Base-by-base conservation (phyloP, 352 stramenopile genomes). In the Phytophthora podocarpi region DNA sequence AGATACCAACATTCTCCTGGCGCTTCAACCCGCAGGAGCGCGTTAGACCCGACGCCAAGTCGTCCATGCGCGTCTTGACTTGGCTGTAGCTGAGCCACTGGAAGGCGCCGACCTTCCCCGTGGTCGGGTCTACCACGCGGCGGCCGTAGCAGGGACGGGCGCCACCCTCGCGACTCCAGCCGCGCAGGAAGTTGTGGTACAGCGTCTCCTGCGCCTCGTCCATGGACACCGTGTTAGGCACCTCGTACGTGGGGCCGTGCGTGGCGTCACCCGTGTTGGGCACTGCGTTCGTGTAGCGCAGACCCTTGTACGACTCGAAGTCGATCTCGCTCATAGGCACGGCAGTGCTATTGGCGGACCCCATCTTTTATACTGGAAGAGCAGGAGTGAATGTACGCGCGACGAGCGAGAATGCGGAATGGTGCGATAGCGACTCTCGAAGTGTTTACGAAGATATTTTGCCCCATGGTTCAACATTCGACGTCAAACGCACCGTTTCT, bases 71-170 rank as follows among this genome's bases (percentile, higher is more conserved):
- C 0, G 42, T 55, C 48, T 78, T 70, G 5, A 88, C 74, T 16
- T 89, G 21, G 30, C 55, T 65, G 59, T 87, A 88, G 13, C 63
- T 87, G 24, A 86, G n/a, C 80, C 80, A 91, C 39, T 76, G 55
- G 70, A 82, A 90, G 2, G 63, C 30, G 10, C 76, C 76, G 0
- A 72, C 74, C n/a, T 69, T 52, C 32, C 73, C 78, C 31, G 72
- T 85, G 12, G 55, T 31, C 0, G 59, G 49, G 39, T 78, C 70
- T 9, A 64, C 43, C 26, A 35, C 55, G 8, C 55, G 45, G 11
- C 45, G 55, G 20, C 55, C 55, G 26, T 64, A 64, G 28, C 45
- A 64, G 5, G 43, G 43, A 11, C 55, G 55, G 1, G 34, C 30
- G 10, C 55, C 55, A 10, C 36, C 35, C 20, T 64, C 43, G 16